A percentile compares a stretch with the other conserved stretches of the same genome.
These are phyloP conservation scores for Pterula multifida DNA, from an alignment of 1,284 basidiomycete species.

Conservation along the genomic window DNA sequence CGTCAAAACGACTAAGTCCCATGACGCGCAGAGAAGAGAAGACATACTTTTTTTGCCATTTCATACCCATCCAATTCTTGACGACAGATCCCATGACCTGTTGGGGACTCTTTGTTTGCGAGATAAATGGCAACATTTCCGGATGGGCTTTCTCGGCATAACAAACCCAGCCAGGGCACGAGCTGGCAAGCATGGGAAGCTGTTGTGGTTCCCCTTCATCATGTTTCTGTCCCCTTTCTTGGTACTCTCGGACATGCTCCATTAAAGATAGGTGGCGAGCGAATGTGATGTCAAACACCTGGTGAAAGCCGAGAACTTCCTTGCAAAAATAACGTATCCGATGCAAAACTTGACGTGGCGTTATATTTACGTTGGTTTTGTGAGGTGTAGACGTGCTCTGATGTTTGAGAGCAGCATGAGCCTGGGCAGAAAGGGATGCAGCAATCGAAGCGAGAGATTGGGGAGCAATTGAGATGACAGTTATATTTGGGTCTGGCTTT, in stretches of 20 bases:
- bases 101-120: slow-evolving; percentile 84
- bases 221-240: slow-evolving; percentile 43
- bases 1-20: not conserved
- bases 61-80: slow-evolving; percentile 69
- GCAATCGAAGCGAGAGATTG: slow-evolving; percentile 88
- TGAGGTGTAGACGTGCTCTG: not conserved
- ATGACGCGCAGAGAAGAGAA: slow-evolving; percentile 5
- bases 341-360: slow-evolving; percentile 49
- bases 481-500: slow-evolving; percentile 17
- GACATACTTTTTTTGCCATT: slow-evolving; percentile 56
- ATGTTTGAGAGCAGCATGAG: slow-evolving; percentile 13
- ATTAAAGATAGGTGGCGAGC: slow-evolving; percentile 78
- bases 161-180: slow-evolving; percentile 98
- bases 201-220: slow-evolving; percentile 10
- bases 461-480: slow-evolving; percentile 83
- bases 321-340: slow-evolving; percentile 58
- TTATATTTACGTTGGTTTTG: slow-evolving; percentile 25
- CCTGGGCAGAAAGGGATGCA: slow-evolving; percentile 45
- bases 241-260: slow-evolving; percentile 78
- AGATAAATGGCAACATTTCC: slow-evolving; percentile 88
- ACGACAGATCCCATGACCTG: slow-evolving; percentile 90
- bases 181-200: slow-evolving; percentile 88
- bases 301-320: slow-evolving; percentile 51
- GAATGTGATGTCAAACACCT: slow-evolving; percentile 91
- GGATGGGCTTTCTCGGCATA: slow-evolving; percentile 97